Conservation (phyloP, 768 basidiomycete genomes). For the Podaxis pistillaris region DNA sequence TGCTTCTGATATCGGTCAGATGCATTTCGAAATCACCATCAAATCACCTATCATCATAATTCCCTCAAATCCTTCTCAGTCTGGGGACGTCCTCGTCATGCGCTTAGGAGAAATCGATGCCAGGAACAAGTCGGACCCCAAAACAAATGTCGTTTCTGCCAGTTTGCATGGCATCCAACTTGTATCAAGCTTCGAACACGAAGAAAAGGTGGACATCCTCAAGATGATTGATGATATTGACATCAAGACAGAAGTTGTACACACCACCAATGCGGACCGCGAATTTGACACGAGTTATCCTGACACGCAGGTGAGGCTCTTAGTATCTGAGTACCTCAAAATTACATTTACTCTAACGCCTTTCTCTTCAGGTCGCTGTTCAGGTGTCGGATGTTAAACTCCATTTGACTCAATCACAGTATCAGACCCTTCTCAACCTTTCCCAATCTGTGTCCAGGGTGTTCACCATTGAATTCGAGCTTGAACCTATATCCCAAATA, state of each 20-base stretch:
- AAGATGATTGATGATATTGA: slow-evolving; percentile 94
- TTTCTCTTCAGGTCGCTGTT: slow-evolving; percentile 52
- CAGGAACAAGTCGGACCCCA: slow-evolving; percentile 64
- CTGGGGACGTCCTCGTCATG: slow-evolving; percentile 71
- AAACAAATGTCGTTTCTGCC: slow-evolving; percentile 62
- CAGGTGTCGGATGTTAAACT: slow-evolving; percentile 83
- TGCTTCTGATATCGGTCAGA: slow-evolving; percentile 90
- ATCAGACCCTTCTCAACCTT: slow-evolving; percentile 64
- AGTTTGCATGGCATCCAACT: slow-evolving; percentile 83
- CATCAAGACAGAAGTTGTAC: slow-evolving; percentile 65
- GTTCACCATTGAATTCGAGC: slow-evolving; percentile 49
- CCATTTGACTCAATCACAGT: slow-evolving; percentile 83
- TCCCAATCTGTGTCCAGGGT: slow-evolving; percentile 68
- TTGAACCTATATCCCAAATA: slow-evolving; percentile 21
- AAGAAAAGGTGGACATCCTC: slow-evolving; percentile 49
- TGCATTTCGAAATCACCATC: slow-evolving; percentile 89
- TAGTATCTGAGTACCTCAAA: neutral
- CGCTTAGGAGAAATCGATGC: slow-evolving; percentile 89
- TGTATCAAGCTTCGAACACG: slow-evolving; percentile 60
- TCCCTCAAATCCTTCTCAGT: slow-evolving; percentile 63
- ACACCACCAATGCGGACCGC: slow-evolving; percentile 56
- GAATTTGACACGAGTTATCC: slow-evolving; percentile 53
- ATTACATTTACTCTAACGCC: neutral
- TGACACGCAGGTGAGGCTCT: slow-evolving; percentile 66
- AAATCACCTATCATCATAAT: slow-evolving; percentile 92